Percentiles rank a stretch among this genome's conserved stretches.
Conservation (phyloP, 371 early-diverging fungal genomes). For the Mucor velutinosus region DNA sequence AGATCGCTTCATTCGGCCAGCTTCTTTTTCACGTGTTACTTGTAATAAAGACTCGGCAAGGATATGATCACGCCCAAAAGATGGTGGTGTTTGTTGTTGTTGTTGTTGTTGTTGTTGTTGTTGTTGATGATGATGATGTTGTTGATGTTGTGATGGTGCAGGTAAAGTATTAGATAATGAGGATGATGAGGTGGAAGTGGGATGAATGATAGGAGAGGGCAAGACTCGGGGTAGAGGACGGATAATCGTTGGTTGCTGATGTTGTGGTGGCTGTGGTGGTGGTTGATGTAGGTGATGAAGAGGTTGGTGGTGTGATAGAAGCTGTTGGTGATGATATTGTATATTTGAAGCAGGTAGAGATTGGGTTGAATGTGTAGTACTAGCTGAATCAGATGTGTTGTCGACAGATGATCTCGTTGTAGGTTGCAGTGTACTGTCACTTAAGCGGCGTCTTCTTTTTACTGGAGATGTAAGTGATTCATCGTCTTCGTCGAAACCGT, state of each 20-base stretch:
- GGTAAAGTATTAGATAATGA: not conserved
- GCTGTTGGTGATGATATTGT: not conserved
- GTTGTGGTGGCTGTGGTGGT: not conserved
- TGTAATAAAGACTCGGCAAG: slow-evolving; percentile 41
- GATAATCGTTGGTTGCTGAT: slow-evolving; percentile 20
- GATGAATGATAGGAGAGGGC: slow-evolving; percentile 12
- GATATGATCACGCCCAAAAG: slow-evolving; percentile 12
- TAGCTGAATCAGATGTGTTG: slow-evolving; percentile 17
- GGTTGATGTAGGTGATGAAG: not conserved
- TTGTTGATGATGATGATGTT: slow-evolving; percentile 6
- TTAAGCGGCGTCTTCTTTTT: slow-evolving; percentile 27
- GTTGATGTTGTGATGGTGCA: not conserved
- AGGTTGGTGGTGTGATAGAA: not conserved
- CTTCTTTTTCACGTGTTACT: slow-evolving; percentile 48
- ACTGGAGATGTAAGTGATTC: not conserved
- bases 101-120: not conserved
- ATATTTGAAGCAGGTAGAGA: slow-evolving; percentile 13
- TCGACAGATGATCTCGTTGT: slow-evolving; percentile 15
- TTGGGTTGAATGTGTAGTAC: slow-evolving; percentile 22
- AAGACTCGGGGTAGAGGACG: slow-evolving; percentile 32
- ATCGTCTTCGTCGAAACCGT: slow-evolving; percentile 24
- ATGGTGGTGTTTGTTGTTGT: slow-evolving; percentile 4
- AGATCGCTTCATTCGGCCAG: slow-evolving; percentile 44
- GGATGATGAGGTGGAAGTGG: not conserved
- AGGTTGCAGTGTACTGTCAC: slow-evolving; percentile 24